A percentile compares a stretch with the other conserved stretches of the same genome.
Evolutionary conservation across 345 rosid genomes (phyloP).

Genomic region (Eucalyptus pauciflora): DNA sequence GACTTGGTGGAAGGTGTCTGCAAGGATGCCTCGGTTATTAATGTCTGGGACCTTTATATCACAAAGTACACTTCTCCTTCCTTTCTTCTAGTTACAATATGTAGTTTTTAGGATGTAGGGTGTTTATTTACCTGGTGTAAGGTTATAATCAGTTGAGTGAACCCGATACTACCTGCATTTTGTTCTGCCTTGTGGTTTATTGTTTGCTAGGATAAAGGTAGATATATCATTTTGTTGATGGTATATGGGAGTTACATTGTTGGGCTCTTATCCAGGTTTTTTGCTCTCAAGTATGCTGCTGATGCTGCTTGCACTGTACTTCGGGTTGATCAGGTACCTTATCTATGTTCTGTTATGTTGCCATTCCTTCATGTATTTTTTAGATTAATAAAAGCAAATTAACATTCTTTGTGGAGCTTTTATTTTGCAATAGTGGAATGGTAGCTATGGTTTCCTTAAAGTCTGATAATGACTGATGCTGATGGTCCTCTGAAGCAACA

Average conservation of each 20-base stretch:
- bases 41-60: slow-evolving; percentile 83
- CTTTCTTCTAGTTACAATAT: not conserved
- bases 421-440: not conserved
- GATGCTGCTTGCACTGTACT: slow-evolving; percentile 97
- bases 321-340: slow-evolving; percentile 88
- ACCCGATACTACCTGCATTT: not conserved
- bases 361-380: not conserved
- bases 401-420: not conserved
- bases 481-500: not conserved
- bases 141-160: not conserved
- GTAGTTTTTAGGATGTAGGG: not conserved
- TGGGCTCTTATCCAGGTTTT: slow-evolving; percentile 27
- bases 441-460: not conserved
- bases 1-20: slow-evolving; percentile 79
- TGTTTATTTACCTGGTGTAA: not conserved
- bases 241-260: not conserved
- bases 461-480: not conserved
- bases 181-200: not conserved
- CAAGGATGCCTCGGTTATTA: slow-evolving; percentile 50
- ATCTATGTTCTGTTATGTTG: not conserved
- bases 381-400: not conserved
- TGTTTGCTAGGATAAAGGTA: not conserved
- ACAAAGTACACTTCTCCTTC: slow-evolving; percentile 45
- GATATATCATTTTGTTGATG: not conserved
- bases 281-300: slow-evolving; percentile 91